Conservation (phyloP, 441 rosid species). For the Erysimum cheiri region DNA sequence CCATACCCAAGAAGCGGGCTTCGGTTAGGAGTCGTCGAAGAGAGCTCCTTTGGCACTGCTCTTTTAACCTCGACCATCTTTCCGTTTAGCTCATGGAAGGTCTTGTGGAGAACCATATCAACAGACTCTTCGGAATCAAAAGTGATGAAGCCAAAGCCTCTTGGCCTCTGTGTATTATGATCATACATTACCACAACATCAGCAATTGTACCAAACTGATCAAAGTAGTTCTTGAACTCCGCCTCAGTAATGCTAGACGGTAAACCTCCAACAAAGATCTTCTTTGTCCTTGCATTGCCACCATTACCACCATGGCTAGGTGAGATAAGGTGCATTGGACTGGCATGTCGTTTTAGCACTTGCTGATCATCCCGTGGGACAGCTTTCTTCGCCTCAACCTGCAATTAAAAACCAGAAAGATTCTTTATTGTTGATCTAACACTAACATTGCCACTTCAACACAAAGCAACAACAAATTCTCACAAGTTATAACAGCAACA, state of each 20-base stretch:
- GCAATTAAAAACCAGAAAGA: constrained; percentile 30
- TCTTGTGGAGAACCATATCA: constrained; percentile 64
- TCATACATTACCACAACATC: constrained; percentile 82
- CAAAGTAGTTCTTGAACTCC: constrained; percentile 75
- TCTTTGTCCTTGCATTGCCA: constrained; percentile 56
- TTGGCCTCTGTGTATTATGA: constrained; percentile 75
- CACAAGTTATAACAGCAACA: background rate
- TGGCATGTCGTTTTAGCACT: constrained; percentile 51
- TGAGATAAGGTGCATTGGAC: constrained; percentile 46
- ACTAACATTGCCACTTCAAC: constrained; percentile 7
- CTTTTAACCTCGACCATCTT: constrained; percentile 82
- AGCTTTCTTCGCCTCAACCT: constrained; percentile 86
- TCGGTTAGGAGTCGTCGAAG: constrained; percentile 47
- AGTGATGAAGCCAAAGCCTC: constrained; percentile 82
- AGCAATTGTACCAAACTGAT: constrained; percentile 67
- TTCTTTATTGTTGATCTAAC: background rate
- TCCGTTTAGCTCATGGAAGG: constrained; percentile 73
- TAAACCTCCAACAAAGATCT: constrained; percentile 78
- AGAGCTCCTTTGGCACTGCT: constrained; percentile 72
- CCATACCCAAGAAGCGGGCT: constrained; percentile 59
- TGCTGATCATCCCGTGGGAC: constrained; percentile 75
- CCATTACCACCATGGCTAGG: constrained; percentile 55
- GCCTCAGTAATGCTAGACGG: constrained; percentile 68
- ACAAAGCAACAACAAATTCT: background rate
- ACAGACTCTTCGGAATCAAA: constrained; percentile 73